Percentiles rank a stretch among this genome's conserved stretches.
Conservation (phyloP, 176 grass and related monocot genomes). For the Carex scoparia region DNA sequence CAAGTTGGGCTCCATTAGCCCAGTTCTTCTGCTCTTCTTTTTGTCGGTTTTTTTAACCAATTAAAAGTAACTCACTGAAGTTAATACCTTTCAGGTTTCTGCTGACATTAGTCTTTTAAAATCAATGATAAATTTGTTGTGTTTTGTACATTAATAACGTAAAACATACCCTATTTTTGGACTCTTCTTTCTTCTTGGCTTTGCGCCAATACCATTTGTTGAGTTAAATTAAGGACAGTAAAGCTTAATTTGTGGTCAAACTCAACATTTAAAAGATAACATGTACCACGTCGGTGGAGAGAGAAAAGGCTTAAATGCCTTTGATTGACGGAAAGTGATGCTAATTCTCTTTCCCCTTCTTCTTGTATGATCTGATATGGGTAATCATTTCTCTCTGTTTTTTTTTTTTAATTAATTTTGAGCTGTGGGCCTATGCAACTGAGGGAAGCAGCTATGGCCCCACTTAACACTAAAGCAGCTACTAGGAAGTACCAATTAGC, state of each 20-base stretch:
- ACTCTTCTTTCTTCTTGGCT: not conserved
- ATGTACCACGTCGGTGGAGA: not conserved
- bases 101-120: not conserved
- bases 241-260: not conserved
- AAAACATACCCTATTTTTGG: not conserved
- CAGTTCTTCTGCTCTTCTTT: not conserved
- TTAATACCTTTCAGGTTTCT: not conserved
- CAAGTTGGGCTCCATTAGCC: not conserved
- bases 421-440: not conserved
- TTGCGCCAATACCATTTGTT: not conserved
- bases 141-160: not conserved
- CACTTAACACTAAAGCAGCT: conserved; percentile 9
- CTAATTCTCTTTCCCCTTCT: not conserved
- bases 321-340: conserved; percentile 1
- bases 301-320: conserved; percentile 3
- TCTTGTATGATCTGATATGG: not conserved
- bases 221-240: not conserved
- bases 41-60: not conserved
- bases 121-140: not conserved
- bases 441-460: not conserved
- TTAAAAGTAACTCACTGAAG: not conserved
- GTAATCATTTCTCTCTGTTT: not conserved
- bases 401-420: not conserved
- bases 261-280: conserved; percentile 1
- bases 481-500: conserved; percentile 21